Conservation (phyloP, 257 asterid genomes). For the Solanum tacnaense region DNA sequence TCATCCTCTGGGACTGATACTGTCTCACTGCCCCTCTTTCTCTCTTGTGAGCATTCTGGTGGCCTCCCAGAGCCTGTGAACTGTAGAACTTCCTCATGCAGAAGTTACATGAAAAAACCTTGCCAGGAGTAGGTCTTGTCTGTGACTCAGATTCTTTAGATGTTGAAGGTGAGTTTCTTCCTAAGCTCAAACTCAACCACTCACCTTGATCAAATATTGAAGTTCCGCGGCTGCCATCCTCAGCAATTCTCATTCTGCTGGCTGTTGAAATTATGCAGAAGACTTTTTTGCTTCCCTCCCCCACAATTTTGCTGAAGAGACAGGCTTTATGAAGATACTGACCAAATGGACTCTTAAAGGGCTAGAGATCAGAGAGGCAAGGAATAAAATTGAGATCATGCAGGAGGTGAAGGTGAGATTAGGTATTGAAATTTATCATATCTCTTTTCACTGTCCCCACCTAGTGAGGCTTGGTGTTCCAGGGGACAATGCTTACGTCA, state of each 20-base stretch:
- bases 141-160: slow-evolving; percentile 29
- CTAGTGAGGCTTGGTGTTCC: slow-evolving; percentile 37
- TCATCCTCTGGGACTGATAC: slow-evolving; percentile 55
- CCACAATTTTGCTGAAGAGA: neutral
- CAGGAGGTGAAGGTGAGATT: slow-evolving; percentile 33
- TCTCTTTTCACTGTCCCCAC: slow-evolving; percentile 48
- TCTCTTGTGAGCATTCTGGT: slow-evolving; percentile 94
- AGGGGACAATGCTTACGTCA: slow-evolving; percentile 46
- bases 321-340: slow-evolving; percentile 19
- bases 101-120: slow-evolving; percentile 85
- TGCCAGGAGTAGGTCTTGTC: slow-evolving; percentile 32
- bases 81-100: slow-evolving; percentile 89
- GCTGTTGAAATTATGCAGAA: neutral
- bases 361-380: slow-evolving; percentile 25
- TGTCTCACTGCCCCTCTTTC: slow-evolving; percentile 76
- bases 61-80: slow-evolving; percentile 97
- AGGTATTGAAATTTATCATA: slow-evolving; percentile 29
- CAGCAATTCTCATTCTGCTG: slow-evolving; percentile 31
- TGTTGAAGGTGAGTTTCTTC: slow-evolving; percentile 29
- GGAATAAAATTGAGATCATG: slow-evolving; percentile 30
- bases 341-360: slow-evolving; percentile 20
- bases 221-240: slow-evolving; percentile 13
- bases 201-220: slow-evolving; percentile 21
- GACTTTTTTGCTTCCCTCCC: neutral
- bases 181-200: slow-evolving; percentile 69